Evolutionary conservation across 176 grass and related monocot genomes (phyloP), one percentile per base, ranked within the genome.

Genomic region (Triticum turgidum): DNA sequence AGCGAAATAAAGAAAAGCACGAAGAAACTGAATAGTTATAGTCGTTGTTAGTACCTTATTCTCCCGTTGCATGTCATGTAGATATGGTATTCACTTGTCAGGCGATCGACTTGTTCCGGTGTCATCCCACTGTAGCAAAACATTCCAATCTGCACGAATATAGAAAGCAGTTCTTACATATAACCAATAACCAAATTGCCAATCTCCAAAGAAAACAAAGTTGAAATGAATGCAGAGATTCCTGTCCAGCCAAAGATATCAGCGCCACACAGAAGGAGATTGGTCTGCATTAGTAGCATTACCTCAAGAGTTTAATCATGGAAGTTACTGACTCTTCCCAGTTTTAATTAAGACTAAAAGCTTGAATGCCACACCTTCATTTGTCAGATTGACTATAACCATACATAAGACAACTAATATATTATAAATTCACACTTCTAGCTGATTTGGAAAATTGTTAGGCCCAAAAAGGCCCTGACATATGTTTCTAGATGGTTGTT

Each of bases 121-220:
- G 94, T 90, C 94, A 99, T 88, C 32, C 97, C 94, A 82, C 97
- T 99, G 83, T 96, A 99, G 87, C 97, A 99, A 82, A 99, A 99
- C 97, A 99, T 99, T 66, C 94, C 97, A 73, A 99, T 96, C 97
- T 99, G 85, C 61, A 44, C 22, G 80, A 2, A 85, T 49, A 73
- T 6, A 71, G 0, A 13, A 67, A 76, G 0, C 15, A 61, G 35
- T 69, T 82, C 1, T 41, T 85, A 58, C 52, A 75, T n/a, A 59
- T 32, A 80, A 69, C 81, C 4, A n/a, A 45, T 45, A 14, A 45
- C 42, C 38, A 73, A 45, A 45, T 15, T 45, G 21, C 1, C 45
- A 51, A 29, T 58, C 52, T 20, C 52, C 52, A 58, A 20, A 58
- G 8, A 6, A 58, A 58, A 20, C 52, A 51, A 29, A 47, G 12